Base-by-base conservation (phyloP, 1,284 basidiomycete genomes). In the Melanopsichium pennsylvanicum region DNA sequence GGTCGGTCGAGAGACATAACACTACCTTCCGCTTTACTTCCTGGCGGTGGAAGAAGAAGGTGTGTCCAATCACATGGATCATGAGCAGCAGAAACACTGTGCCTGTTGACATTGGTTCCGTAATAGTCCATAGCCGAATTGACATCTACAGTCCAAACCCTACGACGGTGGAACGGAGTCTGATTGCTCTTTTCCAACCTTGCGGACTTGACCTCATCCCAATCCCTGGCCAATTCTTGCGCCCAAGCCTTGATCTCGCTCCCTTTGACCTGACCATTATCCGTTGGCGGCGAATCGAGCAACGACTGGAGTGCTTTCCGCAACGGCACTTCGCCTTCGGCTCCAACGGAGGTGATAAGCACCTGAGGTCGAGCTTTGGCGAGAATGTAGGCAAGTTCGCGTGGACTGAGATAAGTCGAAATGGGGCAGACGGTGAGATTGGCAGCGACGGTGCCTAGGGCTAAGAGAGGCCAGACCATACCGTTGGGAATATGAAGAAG, bases 401-500 rank as follows among this genome's bases (percentile, higher is more conserved):
- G 48, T 1, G 81, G 70, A 19, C 81, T 81, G 18, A 82, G 72
- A 16, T 76, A 72, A 3, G 82, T 80, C 35, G 82, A 82, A 44
- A 78, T 77, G 35, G 76, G 76, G 9, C 80, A 81, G 35, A 81
- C 75, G 50, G 80, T 79, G 41, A 57, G 68, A 21, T 60, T 59
- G 33, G 63, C 63, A 15, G 69, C 59, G 16, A 74, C 58, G 19
- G 78, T 70, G 15, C 81, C 82, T 36, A 81, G 77, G 2, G 79
- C 71, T 19, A 83, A 57, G 8, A 79, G 56, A 2, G 75, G 70
- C 59, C 78, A 83, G 4, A 72, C 68, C 11, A 82, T 67, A 40
- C 78, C 81, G 41, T 83, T 83, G 52, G 82, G 80, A 4, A 83
- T 69, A 56, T 83, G 81, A 5, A 83, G 52, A 10, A 83, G 70